Percentiles rank a stretch among this genome's conserved stretches.
These are phyloP conservation scores for Rhodotorula paludigena DNA, from an alignment of 768 basidiomycete species.

Conservation along the genomic window DNA sequence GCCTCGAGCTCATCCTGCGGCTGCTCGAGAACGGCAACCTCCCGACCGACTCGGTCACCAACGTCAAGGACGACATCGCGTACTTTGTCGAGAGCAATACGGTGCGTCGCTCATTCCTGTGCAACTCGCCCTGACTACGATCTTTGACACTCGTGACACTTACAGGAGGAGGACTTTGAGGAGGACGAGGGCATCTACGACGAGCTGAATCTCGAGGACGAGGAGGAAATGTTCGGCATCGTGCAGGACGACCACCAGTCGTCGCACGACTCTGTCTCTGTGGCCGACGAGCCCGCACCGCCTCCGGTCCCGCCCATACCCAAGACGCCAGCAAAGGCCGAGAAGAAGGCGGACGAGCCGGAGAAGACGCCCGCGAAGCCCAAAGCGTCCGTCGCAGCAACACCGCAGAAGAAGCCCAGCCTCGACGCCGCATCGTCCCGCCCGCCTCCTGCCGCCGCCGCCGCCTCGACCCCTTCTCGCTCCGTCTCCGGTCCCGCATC, in stretches of 20 bases:
- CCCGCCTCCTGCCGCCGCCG: constrained; percentile 14
- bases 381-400: background rate
- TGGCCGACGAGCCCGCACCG: constrained; percentile 48
- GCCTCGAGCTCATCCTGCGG: constrained; percentile 87
- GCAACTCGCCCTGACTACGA: background rate
- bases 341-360: constrained; percentile 2
- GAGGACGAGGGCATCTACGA: constrained; percentile 97
- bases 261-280: constrained; percentile 65
- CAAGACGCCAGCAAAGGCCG: constrained; percentile 32
- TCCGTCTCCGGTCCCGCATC: constrained; percentile 21
- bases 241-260: constrained; percentile 65
- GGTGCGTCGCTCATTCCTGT: constrained; percentile 56
- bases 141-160: background rate
- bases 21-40: constrained; percentile 90
- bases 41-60: constrained; percentile 68
- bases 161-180: constrained; percentile 91
- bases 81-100: constrained; percentile 96
- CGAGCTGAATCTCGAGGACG: constrained; percentile 92
- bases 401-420: constrained; percentile 29
- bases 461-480: constrained; percentile 16
- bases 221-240: constrained; percentile 74
- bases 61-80: constrained; percentile 84
- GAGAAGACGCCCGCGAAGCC: constrained; percentile 9
- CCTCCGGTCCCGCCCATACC: constrained; percentile 36
- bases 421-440: constrained; percentile 16